Conservation (phyloP, 306 rosid species). For the Cicer arietinum region DNA sequence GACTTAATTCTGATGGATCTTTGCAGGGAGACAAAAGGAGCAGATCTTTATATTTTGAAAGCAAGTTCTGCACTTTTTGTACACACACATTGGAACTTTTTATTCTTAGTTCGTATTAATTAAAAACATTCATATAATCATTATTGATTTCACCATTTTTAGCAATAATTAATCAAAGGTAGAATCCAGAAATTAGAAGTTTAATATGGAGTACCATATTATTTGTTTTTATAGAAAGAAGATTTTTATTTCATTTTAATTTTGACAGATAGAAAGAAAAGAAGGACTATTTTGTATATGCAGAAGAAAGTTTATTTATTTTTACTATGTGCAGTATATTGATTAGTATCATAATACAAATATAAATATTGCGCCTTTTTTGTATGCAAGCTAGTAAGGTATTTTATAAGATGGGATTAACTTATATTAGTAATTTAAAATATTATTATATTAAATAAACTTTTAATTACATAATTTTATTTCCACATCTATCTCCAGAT, state of each 20-base stretch:
- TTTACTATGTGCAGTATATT: no score
- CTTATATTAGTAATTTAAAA: no score
- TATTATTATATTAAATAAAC: no score
- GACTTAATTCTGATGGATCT: neutral
- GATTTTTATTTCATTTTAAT: neutral
- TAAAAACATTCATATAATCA: conserved; percentile 22
- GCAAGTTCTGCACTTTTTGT: conserved; percentile 29
- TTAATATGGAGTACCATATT: conserved; percentile 20
- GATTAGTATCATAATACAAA: no score
- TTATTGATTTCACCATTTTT: conserved; percentile 39
- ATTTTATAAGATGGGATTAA: no score
- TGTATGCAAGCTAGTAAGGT: no score
- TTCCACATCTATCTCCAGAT: no score
- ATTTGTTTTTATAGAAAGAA: conserved; percentile 23
- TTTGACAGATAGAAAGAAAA: neutral
- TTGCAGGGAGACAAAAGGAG: conserved; percentile 45
- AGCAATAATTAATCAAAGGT: conserved; percentile 27
- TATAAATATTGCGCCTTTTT: no score
- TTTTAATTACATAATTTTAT: no score
- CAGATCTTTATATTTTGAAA: neutral
- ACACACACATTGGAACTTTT: conserved; percentile 13
- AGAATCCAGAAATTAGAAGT: conserved; percentile 28
- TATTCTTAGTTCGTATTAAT: neutral
- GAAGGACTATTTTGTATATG: conserved; percentile 1
- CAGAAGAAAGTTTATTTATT: neutral